Percentiles rank a stretch among this genome's conserved stretches.
phyloP scores from a whole-genome alignment of 371 early-diverging fungal genomes.

The Gilbertella persicaria region DNA sequence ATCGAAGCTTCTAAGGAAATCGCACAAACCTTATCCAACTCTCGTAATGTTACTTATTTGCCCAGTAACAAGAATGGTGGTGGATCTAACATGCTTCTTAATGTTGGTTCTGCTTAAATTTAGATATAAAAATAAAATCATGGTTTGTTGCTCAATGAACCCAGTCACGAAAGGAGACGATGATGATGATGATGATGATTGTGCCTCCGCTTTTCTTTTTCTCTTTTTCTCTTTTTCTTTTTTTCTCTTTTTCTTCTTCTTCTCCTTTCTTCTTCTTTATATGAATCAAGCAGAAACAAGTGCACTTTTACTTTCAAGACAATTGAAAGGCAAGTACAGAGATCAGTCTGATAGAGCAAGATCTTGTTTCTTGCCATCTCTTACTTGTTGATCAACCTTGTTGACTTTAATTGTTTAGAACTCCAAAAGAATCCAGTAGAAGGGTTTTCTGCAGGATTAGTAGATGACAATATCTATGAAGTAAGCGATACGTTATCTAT shows the following conservation, averaged over 20 bases:
- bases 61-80: constrained; percentile 58
- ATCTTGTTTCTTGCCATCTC: neutral
- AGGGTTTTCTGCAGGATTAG: constrained; percentile 84
- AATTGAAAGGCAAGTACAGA: constrained; percentile 51
- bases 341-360: neutral
- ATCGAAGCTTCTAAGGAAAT: constrained; percentile 98
- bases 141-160: too few relatives aligned
- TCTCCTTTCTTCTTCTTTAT: neutral
- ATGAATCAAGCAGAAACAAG: constrained; percentile 33
- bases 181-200: too few relatives aligned
- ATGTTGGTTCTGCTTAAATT: constrained; percentile 30
- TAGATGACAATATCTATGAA: constrained; percentile 70
- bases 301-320: constrained; percentile 56
- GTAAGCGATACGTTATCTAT: constrained; percentile 33
- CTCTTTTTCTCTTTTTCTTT: constrained; percentile 2
- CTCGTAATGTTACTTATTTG: constrained; percentile 92
- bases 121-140: too few relatives aligned
- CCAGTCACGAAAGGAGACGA: too few relatives aligned
- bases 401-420: constrained; percentile 39
- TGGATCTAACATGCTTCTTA: constrained; percentile 56
- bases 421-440: constrained; percentile 72
- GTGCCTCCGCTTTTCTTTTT: neutral
- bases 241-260: constrained; percentile 6
- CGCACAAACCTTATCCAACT: constrained; percentile 80
- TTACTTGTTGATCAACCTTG: neutral